Evolutionary conservation across 2,329 filamentous ascomycete genomes (phyloP).

Genomic region (Exophiala spinifera): DNA sequence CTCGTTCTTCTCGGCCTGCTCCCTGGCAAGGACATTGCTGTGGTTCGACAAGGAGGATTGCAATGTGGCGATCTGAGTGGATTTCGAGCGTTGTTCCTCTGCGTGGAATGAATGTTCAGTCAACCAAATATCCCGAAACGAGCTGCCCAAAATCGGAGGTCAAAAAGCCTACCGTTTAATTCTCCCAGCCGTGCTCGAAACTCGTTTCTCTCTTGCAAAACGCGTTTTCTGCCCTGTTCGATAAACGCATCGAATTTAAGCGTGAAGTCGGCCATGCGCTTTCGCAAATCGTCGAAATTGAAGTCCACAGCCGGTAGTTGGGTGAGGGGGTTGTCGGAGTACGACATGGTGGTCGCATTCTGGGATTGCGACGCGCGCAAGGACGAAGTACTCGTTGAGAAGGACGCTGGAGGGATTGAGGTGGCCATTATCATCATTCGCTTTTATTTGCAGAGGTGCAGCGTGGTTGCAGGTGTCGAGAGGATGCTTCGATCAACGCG

Average conservation of each 20-base stretch:
- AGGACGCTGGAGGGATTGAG: constrained; percentile 13
- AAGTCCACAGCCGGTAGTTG: constrained; percentile 84
- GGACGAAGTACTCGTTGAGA: constrained; percentile 26
- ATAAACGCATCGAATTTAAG: constrained; percentile 90
- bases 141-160: too few species aligned
- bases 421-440: too few species aligned
- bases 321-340: constrained; percentile 26
- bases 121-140: too few species aligned
- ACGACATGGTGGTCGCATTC: constrained; percentile 15
- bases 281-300: constrained; percentile 90
- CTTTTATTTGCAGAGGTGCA: background rate
- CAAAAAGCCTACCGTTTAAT: constrained; percentile 69
- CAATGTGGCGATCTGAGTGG: constrained; percentile 67
- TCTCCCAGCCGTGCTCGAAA: constrained; percentile 89
- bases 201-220: constrained; percentile 88
- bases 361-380: constrained; percentile 29
- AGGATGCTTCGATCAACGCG: background rate
- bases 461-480: background rate
- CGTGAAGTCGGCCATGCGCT: constrained; percentile 91
- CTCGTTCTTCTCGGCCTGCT: constrained; percentile 55
- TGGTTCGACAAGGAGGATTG: constrained; percentile 41
- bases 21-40: constrained; percentile 21
- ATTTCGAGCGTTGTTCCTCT: constrained; percentile 73
- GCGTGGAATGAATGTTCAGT: too few species aligned
- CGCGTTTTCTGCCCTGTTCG: constrained; percentile 81